Evolutionary conservation across 345 rosid genomes (phyloP), one percentile per base, ranked within the genome.

Genomic region (Salix purpurea): DNA sequence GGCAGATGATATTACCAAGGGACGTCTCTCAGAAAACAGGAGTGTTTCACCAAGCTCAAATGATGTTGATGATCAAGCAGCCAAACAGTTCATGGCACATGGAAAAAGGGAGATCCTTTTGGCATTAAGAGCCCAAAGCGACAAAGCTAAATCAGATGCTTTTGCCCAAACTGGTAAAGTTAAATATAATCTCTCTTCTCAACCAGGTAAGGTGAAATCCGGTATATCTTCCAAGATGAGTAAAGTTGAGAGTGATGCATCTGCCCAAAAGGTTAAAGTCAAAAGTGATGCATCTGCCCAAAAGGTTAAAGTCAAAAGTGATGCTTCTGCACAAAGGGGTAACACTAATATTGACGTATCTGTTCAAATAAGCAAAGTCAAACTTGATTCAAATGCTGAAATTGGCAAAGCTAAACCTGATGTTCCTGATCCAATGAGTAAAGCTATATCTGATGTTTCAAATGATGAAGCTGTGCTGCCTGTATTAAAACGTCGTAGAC

Each of bases 391-490:
- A 3, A 65, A 72, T 69, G 54, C 68, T 3, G 30, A 74, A 44
- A 19, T 32, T 23, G 65, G 32, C 26, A 70, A 62, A 21, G 69
- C 60, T 44, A 72, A 72, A 56, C 46, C 77, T 76, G 71, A 72
- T 72, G 23, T 34, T 54, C 28, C 73, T 66, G 70, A 21, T 19
- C 40, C 36, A 46, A 32, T 28, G 8, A 60, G 69, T n/a, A 68
- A 67, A 9, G 60, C 60, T 56, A 82, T 56, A 34, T 21, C 71
- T 16, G 71, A 66, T 78, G 48, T 71, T 52, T 34, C 79, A 19
- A 68, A 84, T 79, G 90, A 90, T 82, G 92, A 92, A 83, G 83
- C 85, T 77, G 88, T 80, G 77, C 78, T 88, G 36, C 88, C 92
- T 39, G 72, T 83, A 71, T 77, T 90, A 5, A 93, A 91, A 85